phyloP scores from a whole-genome alignment of 1,139 yeast species.

The Pichia sp. region DNA sequence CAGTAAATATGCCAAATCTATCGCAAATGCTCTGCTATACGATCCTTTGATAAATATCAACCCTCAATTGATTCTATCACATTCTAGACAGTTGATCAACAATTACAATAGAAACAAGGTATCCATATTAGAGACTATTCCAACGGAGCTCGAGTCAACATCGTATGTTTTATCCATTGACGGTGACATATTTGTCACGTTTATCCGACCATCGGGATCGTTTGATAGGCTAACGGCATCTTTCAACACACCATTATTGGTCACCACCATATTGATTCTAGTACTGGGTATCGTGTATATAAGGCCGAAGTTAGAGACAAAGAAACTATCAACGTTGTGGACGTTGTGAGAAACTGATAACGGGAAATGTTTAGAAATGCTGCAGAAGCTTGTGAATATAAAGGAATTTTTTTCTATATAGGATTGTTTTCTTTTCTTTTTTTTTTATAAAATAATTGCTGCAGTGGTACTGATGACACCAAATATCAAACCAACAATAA shows the following conservation, averaged over 20 bases:
- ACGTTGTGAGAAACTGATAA: too few relatives aligned
- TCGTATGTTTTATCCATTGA: conserved; percentile 55
- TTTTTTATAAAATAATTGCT: conserved; percentile 16
- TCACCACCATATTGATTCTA: conserved; percentile 51
- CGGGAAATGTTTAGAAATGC: too few relatives aligned
- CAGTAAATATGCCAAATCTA: conserved; percentile 1
- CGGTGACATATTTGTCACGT: conserved; percentile 65
- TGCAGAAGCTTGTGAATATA: too few relatives aligned
- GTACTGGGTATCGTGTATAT: conserved; percentile 29
- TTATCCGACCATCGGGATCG: conserved; percentile 72
- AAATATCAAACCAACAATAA: conserved; percentile 17
- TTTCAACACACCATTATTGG: conserved; percentile 61
- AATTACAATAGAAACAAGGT: neutral
- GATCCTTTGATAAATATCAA: conserved; percentile 48
- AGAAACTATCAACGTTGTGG: conserved; percentile 3
- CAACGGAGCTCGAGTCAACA: conserved; percentile 79
- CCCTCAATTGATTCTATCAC: conserved; percentile 18
- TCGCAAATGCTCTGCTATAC: conserved; percentile 29
- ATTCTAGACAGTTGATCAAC: conserved; percentile 8
- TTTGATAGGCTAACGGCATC: conserved; percentile 58
- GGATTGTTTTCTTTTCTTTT: too few relatives aligned
- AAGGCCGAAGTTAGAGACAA: conserved; percentile 5
- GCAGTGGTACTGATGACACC: conserved; percentile 26
- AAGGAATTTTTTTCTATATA: too few relatives aligned
- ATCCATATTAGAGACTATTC: conserved; percentile 20